These are phyloP conservation scores for Raphanus sativus DNA, from an alignment of 345 rosid species.

Conservation along the genomic window DNA sequence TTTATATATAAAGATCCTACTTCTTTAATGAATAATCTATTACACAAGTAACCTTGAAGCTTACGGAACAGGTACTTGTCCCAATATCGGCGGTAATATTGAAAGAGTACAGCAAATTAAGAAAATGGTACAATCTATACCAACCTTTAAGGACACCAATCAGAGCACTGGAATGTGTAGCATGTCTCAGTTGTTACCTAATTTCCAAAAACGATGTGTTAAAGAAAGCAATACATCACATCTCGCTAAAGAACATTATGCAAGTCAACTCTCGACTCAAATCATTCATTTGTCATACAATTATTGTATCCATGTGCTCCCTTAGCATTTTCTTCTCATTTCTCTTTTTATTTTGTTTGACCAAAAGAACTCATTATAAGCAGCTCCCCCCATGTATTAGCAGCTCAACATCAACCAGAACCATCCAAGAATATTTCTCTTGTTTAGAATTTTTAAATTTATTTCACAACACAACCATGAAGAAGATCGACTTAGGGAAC, in stretches of 20 bases:
- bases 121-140: neutral
- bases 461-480: conserved; percentile 43
- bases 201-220: neutral
- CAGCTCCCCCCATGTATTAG: neutral
- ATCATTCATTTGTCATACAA: conserved; percentile 20
- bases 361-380: conserved; percentile 6
- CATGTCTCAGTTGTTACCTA: conserved; percentile 2
- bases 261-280: conserved; percentile 22
- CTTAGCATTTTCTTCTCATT: neutral
- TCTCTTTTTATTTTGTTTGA: neutral
- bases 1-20: too few species aligned
- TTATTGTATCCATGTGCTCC: conserved; percentile 28
- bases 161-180: conserved; percentile 1
- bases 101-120: neutral
- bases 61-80: neutral
- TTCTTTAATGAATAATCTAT: too few species aligned
- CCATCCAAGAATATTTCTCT: neutral
- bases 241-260: neutral
- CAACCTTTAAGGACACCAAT: conserved; percentile 3
- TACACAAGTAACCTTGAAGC: too few species aligned
- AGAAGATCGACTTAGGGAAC: conserved; percentile 65
- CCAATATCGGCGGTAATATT: neutral
- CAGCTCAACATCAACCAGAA: neutral
- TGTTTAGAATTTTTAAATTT: neutral
- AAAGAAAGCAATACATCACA: neutral